Conservation (phyloP, 2,329 filamentous ascomycete species). For the Zymoseptoria passerinii region DNA sequence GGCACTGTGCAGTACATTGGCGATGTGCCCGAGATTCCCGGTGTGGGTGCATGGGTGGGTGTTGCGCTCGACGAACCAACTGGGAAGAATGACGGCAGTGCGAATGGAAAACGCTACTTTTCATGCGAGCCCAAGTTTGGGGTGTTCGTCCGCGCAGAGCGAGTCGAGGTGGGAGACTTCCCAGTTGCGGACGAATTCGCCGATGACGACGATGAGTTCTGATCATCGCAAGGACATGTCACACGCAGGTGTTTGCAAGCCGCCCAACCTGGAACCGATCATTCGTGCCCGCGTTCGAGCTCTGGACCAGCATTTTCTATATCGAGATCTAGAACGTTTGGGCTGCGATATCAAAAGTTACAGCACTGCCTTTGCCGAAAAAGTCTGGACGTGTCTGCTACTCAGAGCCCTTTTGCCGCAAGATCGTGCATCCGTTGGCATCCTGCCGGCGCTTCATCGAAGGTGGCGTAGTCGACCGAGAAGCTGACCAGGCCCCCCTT, state of each 20-base stretch:
- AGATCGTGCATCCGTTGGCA: background rate
- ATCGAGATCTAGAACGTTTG: background rate
- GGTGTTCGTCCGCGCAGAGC: slow-evolving; percentile 69
- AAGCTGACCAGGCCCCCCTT: background rate
- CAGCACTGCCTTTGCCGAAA: background rate
- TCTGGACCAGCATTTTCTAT: slow-evolving; percentile 1
- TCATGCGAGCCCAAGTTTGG: slow-evolving; percentile 60
- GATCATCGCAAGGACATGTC: slow-evolving; percentile 8
- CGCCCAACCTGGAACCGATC: background rate
- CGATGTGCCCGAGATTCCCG: slow-evolving; percentile 63
- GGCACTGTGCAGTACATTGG: slow-evolving; percentile 66
- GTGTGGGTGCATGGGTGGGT: slow-evolving; percentile 59
- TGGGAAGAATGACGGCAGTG: slow-evolving; percentile 73
- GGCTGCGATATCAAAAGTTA: background rate
- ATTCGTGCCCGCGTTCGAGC: background rate
- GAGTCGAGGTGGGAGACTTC: slow-evolving; percentile 69
- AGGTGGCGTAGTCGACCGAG: background rate
- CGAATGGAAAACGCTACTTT: slow-evolving; percentile 61
- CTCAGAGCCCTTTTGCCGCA: background rate
- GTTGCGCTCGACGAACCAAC: slow-evolving; percentile 68
- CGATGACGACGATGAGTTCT: slow-evolving; percentile 66
- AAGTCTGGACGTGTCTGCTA: background rate
- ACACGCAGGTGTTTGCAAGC: background rate
- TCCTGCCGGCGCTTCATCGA: background rate
- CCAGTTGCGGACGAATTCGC: slow-evolving; percentile 59